Base-by-base conservation (phyloP, 2,329 filamentous ascomycete genomes). In the Ophiostoma tasmaniense region DNA sequence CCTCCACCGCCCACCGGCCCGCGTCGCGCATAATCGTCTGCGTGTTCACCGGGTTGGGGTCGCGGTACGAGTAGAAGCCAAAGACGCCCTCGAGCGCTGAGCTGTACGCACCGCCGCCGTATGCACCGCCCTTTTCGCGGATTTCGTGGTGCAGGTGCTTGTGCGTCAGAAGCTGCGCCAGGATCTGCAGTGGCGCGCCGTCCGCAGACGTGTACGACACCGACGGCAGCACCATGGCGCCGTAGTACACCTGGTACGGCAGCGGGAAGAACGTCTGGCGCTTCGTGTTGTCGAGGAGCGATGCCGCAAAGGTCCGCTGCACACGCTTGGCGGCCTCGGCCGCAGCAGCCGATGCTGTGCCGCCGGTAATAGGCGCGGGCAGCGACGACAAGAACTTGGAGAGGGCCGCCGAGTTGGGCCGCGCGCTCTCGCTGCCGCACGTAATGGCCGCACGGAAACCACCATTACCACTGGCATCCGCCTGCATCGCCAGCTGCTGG, bases 121-220 rank as follows among this genome's bases (percentile, higher is more conserved):
- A 99, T 0, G 95, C 95, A 50, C 95, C 95, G 39, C 95, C 95
- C 79, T 98, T 98, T 77, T 99, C 95, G 68, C 95, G 91, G 73
- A 99, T 97, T 79, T 98, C 95, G 73, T 96, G 94, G 77, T 99
- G 95, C 35, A 99, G 84, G 76, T 97, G 91, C 79, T 97, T 97
- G 81, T 99, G 94, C 0, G 94, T 98, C 39, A 99, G 85, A 22
- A 99, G 87, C 77, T 97, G 92, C 14, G 93, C 89, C 28, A 99
- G 87, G 55, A 98, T 90, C 74, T 94, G 92, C 20, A 98, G 87
- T 0, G 93, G 86, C 1, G 95, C 92, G 55, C 90, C 89, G 67
- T 90, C 85, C 0, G 88, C 78, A 61, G 91, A 87, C 3, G 87
- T 89, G 78, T 97, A 99, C 0, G 93, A 91, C 0, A 90, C 90